Evolutionary conservation across 148 eudicot genomes (phyloP).

Genomic region (Pouteria glomerata): DNA sequence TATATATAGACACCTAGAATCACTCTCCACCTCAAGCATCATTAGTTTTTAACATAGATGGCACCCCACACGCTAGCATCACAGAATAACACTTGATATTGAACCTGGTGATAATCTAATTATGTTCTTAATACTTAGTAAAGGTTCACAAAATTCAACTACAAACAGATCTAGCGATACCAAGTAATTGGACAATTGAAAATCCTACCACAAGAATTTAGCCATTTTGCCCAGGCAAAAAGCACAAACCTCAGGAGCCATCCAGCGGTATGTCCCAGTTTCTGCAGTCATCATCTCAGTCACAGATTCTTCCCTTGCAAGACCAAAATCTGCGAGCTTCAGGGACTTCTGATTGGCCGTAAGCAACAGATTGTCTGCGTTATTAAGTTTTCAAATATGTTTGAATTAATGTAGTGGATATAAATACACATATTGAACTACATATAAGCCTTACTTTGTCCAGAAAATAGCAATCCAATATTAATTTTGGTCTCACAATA

Average conservation of each 20-base stretch:
- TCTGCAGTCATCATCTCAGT: constrained; percentile 99
- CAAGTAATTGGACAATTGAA: neutral
- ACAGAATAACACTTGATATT: neutral
- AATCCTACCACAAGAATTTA: constrained; percentile 2
- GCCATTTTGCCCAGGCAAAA: neutral
- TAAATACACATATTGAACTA: neutral
- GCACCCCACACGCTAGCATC: neutral
- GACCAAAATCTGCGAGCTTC: constrained; percentile 98
- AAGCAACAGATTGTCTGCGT: constrained; percentile 90
- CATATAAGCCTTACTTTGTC: neutral
- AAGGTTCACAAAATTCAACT: neutral
- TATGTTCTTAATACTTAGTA: neutral
- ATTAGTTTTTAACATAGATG: neutral
- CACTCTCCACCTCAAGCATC: too few species aligned
- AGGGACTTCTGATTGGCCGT: constrained; percentile 80
- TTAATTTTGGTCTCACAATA: neutral
- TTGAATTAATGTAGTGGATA: neutral
- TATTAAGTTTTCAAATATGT: constrained; percentile 14
- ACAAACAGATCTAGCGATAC: neutral
- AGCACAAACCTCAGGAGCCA: constrained; percentile 94
- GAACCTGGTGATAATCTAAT: neutral
- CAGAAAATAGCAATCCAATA: neutral
- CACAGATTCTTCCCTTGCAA: constrained; percentile 95
- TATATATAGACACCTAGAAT: too few species aligned
- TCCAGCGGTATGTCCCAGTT: constrained; percentile 99